Evolutionary conservation across 2,329 filamentous ascomycete species (phyloP).

Genomic region (Neonectria sp.): DNA sequence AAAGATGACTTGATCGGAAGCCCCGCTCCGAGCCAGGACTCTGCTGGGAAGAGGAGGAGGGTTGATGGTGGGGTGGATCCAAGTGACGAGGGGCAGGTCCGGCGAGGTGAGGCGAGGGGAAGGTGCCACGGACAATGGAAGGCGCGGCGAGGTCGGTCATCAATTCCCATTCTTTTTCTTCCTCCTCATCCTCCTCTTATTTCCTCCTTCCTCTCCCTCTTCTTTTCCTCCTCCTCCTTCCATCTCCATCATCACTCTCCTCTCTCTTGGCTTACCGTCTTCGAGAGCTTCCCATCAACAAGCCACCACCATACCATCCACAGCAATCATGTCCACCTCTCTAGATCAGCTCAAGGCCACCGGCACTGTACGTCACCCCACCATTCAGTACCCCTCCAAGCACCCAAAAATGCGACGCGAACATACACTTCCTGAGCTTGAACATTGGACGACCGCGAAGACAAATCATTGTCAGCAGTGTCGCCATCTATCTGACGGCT

Average conservation of each 20-base stretch:
- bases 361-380: conserved; percentile 85
- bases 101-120: conserved; percentile 27
- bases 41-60: background rate
- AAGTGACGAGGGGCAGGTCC: conserved; percentile 33
- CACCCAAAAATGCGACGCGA: conserved; percentile 34
- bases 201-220: conserved; percentile 29
- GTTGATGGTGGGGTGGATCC: conserved; percentile 16
- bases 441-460: background rate
- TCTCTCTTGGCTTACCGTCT: conserved; percentile 22
- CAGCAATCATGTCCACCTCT: conserved; percentile 80
- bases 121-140: conserved; percentile 23
- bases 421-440: conserved; percentile 18
- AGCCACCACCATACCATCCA: conserved; percentile 30
- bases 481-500: conserved; percentile 1
- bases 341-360: conserved; percentile 97
- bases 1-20: conserved; percentile 37
- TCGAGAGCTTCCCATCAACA: conserved; percentile 30
- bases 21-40: conserved; percentile 37
- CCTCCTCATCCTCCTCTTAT: conserved; percentile 26
- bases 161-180: conserved; percentile 26
- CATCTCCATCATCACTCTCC: background rate
- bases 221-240: conserved; percentile 31
- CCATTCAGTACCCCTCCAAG: conserved; percentile 52
- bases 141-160: conserved; percentile 35
- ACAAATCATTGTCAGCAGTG: background rate